phyloP scores from a whole-genome alignment of 176 grass and related monocot genomes.

The Oryza glaberrima region DNA sequence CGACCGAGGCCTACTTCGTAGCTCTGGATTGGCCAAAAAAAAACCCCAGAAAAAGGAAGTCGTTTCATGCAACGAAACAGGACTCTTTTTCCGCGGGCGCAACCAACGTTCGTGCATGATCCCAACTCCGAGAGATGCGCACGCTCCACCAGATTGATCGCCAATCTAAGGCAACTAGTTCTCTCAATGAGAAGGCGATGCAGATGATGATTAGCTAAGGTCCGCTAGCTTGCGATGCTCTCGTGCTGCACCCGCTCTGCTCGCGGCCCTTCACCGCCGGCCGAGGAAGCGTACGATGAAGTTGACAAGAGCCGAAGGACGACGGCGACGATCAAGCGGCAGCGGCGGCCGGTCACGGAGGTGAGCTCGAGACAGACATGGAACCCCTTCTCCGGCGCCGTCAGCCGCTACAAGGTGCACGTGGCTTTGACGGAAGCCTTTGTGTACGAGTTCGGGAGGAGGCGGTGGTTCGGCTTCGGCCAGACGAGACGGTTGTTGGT shows the following conservation, averaged over 20 bases:
- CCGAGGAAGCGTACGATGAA: background rate
- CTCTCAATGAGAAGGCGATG: background rate
- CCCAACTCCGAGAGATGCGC: background rate
- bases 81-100: background rate
- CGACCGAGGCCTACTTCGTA: background rate
- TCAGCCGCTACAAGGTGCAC: background rate
- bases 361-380: background rate
- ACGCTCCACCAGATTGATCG: background rate
- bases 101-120: background rate
- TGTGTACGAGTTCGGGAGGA: background rate
- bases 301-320: background rate
- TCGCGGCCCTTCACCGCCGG: background rate
- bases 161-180: background rate
- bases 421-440: background rate
- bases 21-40: background rate
- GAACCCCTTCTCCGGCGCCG: background rate
- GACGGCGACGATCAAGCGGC: background rate
- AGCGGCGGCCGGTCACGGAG: background rate
- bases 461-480: background rate
- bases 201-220: background rate
- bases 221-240: background rate
- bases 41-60: background rate
- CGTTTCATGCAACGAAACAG: background rate
- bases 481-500: conserved; percentile 7
- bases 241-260: background rate